Base-by-base conservation (phyloP, 148 eudicot genomes). In the Amaranthus hypochondriacus region DNA sequence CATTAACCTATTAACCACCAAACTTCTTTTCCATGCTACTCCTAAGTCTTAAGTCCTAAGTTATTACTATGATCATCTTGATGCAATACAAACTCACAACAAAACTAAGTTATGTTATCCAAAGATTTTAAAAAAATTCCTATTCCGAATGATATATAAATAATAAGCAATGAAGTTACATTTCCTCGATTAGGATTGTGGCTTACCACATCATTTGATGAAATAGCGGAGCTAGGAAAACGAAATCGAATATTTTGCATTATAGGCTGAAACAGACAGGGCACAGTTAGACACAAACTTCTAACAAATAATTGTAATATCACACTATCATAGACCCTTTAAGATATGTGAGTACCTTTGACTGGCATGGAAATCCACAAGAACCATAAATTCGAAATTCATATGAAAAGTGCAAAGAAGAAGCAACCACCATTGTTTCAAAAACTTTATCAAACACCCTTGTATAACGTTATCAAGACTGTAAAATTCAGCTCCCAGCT, bases 361-460 rank as follows among this genome's bases (percentile, higher is more conserved):
- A 15, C 18, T 28, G 69, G 62, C 48, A 46, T 53, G 64, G 47
- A 64, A 78, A 14, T 73, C 77, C 77, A 78, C 14, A 68, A 61
- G 76, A 60, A 43, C 57, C 60, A 69, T 51, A 76, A 4, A 53
- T 13, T 52, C 73, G 51, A 44, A 68, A 63, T 21, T 78, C 81
- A 68, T 73, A 61, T 9, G 81, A 69, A 58, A 78, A 48, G 44
- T 74, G 81, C 72, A 78, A 53, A 52, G 81, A 78, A 73, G 81
- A 73, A 54, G 81, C 81, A 61, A 73, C 81, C 63, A 78, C 81
- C 81, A 78, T 78, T 68, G n/a, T 61, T 62, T 52, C n/a, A 55
- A 60, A 52, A 7, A 39, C 64, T 11, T 50, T 9, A 43, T 4
- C 11, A 47, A 4, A 55, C 56, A 55, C 46, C 62, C 46, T 52